Percentiles rank a stretch among this genome's conserved stretches.
These are phyloP conservation scores for Picochlorum sp. DNA, from an alignment of 139 green algal genomes.

Conservation along the genomic window DNA sequence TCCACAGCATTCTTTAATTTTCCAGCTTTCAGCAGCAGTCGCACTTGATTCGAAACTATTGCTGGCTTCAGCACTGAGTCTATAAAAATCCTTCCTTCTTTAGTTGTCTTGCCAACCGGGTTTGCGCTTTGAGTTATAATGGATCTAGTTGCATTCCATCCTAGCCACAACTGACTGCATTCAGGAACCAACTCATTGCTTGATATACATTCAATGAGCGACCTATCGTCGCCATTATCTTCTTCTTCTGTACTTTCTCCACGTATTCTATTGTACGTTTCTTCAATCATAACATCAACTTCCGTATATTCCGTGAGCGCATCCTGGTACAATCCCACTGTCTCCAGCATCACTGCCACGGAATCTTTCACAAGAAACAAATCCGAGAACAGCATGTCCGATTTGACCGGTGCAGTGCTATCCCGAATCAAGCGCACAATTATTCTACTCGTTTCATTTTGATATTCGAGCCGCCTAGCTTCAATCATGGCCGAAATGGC, in stretches of 20 bases:
- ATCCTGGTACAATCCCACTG: conserved; percentile 43
- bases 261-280: conserved; percentile 16
- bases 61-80: conserved; percentile 73
- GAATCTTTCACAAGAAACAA: conserved; percentile 84
- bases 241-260: background rate
- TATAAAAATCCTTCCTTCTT: background rate
- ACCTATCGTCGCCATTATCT: background rate
- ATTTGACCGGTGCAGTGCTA: background rate
- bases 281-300: conserved; percentile 69
- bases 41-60: conserved; percentile 71
- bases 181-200: too few relatives aligned
- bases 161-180: background rate
- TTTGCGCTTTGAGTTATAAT: background rate
- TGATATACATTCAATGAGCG: too few relatives aligned
- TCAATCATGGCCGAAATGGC: conserved; percentile 60
- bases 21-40: conserved; percentile 41
- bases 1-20: conserved; percentile 16
- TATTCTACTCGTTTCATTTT: conserved; percentile 44
- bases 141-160: background rate
- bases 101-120: conserved; percentile 19
- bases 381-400: conserved; percentile 38
- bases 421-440: background rate
- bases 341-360: conserved; percentile 21
- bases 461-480: conserved; percentile 56
- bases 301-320: conserved; percentile 77